Conservation (phyloP, 1,284 basidiomycete genomes). For the Neolentinus lepideus region DNA sequence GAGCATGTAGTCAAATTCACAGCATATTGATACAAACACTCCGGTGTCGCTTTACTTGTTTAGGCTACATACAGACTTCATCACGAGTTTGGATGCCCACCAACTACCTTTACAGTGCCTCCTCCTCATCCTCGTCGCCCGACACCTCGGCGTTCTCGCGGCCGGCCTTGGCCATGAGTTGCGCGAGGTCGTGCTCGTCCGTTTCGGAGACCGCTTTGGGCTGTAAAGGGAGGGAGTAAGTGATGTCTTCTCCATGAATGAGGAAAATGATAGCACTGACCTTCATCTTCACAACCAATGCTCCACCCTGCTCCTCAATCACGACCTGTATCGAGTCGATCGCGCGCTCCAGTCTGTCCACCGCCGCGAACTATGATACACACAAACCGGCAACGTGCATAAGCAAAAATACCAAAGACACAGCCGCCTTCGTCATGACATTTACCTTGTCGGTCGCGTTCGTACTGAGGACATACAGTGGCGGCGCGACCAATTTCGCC, state of each 20-base stretch:
- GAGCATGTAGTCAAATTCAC: background rate
- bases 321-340: slow-evolving; percentile 85
- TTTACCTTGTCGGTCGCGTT: slow-evolving; percentile 93
- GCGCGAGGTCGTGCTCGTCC: slow-evolving; percentile 91
- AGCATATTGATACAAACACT: no score
- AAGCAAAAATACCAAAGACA: no score
- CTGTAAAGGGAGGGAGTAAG: slow-evolving; percentile 29
- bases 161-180: slow-evolving; percentile 89
- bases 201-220: slow-evolving; percentile 97
- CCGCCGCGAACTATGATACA: slow-evolving; percentile 64
- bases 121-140: slow-evolving; percentile 87
- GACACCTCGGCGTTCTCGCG: slow-evolving; percentile 92
- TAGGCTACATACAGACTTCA: background rate
- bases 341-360: slow-evolving; percentile 89
- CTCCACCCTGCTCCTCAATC: slow-evolving; percentile 83
- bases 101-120: no score
- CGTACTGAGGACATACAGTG: slow-evolving; percentile 92
- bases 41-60: no score
- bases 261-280: slow-evolving; percentile 30
- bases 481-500: slow-evolving; percentile 94
- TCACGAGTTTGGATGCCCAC: no score
- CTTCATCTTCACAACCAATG: slow-evolving; percentile 95
- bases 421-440: no score
- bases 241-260: background rate
- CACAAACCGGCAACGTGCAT: no score